phyloP scores from a whole-genome alignment of 176 grass and related monocot genomes.

The Oryza nivara region DNA sequence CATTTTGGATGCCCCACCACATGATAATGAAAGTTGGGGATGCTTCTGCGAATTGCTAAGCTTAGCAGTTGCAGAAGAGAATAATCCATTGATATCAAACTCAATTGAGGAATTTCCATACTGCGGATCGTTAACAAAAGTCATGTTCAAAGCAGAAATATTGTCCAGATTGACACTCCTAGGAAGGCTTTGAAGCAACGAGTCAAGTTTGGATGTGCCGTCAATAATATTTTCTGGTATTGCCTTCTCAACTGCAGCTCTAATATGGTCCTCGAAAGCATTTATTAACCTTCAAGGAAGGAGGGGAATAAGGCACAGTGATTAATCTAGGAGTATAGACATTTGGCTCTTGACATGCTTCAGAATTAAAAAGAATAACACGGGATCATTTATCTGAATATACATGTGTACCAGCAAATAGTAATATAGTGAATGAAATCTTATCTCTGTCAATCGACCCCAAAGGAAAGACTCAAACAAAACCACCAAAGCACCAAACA shows the following conservation, averaged over 20 bases:
- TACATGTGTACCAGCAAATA: not conserved
- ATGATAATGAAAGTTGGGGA: conserved; percentile 60
- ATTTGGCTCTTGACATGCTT: conserved; percentile 19
- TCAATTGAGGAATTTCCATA: conserved; percentile 77
- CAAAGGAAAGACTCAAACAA: conserved; percentile 4
- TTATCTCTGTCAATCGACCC: conserved; percentile 5
- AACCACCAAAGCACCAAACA: not conserved
- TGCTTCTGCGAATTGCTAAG: conserved; percentile 52
- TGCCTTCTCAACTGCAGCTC: conserved; percentile 81
- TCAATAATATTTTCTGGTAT: conserved; percentile 78
- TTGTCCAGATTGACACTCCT: conserved; percentile 65
- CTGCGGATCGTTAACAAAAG: conserved; percentile 65
- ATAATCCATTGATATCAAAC: conserved; percentile 85
- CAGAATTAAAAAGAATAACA: conserved; percentile 4
- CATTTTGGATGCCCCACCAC: conserved; percentile 77
- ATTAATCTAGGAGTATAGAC: conserved; percentile 6
- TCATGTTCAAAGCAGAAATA: conserved; percentile 79
- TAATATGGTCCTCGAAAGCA: conserved; percentile 87
- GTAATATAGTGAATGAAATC: not conserved
- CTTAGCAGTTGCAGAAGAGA: conserved; percentile 52
- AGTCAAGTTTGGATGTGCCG: conserved; percentile 74
- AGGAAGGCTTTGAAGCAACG: conserved; percentile 73
- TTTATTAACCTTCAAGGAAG: conserved; percentile 78
- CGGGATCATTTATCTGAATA: conserved; percentile 17
- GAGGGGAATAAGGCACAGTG: conserved; percentile 26